Conservation (phyloP, 225 moss, liverwort and hornwort species). For the Lunularia cruciata region DNA sequence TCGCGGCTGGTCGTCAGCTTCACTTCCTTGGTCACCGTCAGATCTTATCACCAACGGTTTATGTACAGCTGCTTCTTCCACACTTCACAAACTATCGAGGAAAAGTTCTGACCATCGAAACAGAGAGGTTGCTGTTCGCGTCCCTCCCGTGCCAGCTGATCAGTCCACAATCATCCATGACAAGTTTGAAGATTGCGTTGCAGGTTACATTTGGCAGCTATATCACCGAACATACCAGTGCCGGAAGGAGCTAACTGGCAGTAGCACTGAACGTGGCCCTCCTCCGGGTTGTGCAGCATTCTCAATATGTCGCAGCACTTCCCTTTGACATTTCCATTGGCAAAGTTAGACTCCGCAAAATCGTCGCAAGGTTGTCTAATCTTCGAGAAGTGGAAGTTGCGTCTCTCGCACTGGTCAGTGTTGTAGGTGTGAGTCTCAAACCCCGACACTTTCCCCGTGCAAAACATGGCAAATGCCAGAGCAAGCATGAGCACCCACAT, state of each 20-base stretch:
- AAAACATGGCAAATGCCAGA: too few species aligned
- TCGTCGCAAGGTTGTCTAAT: constrained; percentile 16
- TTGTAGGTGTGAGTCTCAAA: too few species aligned
- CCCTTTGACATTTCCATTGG: constrained; percentile 1
- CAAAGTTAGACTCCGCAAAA: background rate
- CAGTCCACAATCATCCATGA: background rate
- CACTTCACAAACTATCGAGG: too few species aligned
- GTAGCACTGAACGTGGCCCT: constrained; percentile 21
- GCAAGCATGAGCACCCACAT: too few species aligned
- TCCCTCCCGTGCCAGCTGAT: too few species aligned
- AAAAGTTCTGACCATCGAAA: too few species aligned
- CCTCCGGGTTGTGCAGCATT: constrained; percentile 2
- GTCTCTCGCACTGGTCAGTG: constrained; percentile 11
- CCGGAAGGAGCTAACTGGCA: constrained; percentile 17
- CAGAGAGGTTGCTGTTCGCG: too few species aligned
- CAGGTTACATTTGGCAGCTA: constrained; percentile 7
- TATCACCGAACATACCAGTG: background rate
- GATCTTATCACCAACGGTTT: too few species aligned
- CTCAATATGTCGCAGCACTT: constrained; percentile 2
- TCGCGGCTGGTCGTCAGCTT: too few species aligned
- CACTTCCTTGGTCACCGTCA: too few species aligned
- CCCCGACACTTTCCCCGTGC: too few species aligned
- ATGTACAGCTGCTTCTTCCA: too few species aligned
- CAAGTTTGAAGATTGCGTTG: constrained; percentile 18
- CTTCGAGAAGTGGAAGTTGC: constrained; percentile 6